phyloP scores from a whole-genome alignment of 305 asterid species.

The Fraxinus angustifolia region DNA sequence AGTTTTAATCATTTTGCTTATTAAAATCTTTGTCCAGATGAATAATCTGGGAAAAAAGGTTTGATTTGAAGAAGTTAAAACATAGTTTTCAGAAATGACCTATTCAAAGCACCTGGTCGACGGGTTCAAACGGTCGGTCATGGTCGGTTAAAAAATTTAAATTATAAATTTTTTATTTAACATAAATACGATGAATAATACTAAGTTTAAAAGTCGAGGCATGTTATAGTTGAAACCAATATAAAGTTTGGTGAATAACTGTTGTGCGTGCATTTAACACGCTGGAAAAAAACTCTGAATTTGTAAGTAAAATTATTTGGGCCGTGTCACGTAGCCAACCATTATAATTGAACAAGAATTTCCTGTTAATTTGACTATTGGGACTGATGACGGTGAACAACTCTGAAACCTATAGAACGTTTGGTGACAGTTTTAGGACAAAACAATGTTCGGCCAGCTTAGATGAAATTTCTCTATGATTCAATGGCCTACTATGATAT shows the following conservation, averaged over 20 bases:
- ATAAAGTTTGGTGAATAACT: not conserved
- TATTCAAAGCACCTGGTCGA: not conserved
- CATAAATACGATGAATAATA: not conserved
- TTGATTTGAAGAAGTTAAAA: not conserved
- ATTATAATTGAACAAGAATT: not conserved
- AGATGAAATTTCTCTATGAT: not conserved
- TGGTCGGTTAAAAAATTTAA: not conserved
- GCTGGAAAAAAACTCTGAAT: not conserved
- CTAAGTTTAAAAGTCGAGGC: not conserved
- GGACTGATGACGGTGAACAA: not conserved
- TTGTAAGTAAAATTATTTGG: not conserved
- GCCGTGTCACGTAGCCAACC: not conserved
- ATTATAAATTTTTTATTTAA: not conserved
- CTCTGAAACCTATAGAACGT: not conserved
- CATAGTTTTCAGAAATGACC: not conserved
- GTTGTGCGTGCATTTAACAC: not conserved
- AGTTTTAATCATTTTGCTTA: not conserved
- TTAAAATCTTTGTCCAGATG: not conserved
- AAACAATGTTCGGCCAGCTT: not conserved
- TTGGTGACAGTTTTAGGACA: not conserved
- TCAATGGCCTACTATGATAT: not conserved
- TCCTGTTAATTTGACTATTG: not conserved
- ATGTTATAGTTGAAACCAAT: not conserved
- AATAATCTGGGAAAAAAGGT: not conserved
- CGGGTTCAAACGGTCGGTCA: not conserved